Percentiles rank a stretch among this genome's conserved stretches.
These are phyloP conservation scores for Thielaviopsis ethacetica DNA, from an alignment of 2,329 filamentous ascomycete genomes.

Conservation along the genomic window DNA sequence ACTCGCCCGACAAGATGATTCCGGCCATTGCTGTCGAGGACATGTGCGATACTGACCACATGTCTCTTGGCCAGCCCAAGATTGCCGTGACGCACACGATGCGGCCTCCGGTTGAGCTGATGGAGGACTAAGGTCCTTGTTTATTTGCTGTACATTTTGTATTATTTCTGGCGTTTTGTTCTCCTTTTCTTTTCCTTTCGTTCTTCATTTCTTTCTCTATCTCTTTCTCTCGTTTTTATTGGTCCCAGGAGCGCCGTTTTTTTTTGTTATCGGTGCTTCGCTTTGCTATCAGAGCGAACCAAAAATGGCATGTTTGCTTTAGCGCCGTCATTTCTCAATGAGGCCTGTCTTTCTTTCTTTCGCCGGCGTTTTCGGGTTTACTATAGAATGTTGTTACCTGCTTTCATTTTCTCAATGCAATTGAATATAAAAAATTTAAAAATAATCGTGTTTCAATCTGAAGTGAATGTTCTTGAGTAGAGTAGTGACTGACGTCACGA, in stretches of 20 bases:
- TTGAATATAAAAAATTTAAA: neutral
- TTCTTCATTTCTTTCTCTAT: no score
- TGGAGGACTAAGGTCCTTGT: conserved; percentile 24
- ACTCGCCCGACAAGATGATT: conserved; percentile 30
- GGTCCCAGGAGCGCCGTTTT: neutral
- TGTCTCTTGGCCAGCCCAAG: conserved; percentile 20
- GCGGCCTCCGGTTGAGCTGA: conserved; percentile 49
- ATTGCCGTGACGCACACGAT: conserved; percentile 33
- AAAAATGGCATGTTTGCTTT: neutral
- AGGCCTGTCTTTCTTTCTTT: neutral
- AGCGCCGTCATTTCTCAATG: neutral
- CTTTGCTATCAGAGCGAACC: neutral
- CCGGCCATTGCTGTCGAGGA: conserved; percentile 53
- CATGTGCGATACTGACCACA: conserved; percentile 28
- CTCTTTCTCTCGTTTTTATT: neutral
- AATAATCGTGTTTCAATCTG: neutral
- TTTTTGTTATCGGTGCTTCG: neutral
- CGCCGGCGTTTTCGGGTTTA: neutral
- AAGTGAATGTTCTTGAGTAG: neutral
- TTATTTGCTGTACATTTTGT: neutral
- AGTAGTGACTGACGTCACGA: no score
- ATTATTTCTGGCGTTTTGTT: neutral
- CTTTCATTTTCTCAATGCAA: neutral
- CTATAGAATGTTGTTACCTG: neutral
- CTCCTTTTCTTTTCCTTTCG: conserved; percentile 2